phyloP scores from a whole-genome alignment of 192 early-diverging fungal species.

The Fimicolochytrium jonesii region DNA sequence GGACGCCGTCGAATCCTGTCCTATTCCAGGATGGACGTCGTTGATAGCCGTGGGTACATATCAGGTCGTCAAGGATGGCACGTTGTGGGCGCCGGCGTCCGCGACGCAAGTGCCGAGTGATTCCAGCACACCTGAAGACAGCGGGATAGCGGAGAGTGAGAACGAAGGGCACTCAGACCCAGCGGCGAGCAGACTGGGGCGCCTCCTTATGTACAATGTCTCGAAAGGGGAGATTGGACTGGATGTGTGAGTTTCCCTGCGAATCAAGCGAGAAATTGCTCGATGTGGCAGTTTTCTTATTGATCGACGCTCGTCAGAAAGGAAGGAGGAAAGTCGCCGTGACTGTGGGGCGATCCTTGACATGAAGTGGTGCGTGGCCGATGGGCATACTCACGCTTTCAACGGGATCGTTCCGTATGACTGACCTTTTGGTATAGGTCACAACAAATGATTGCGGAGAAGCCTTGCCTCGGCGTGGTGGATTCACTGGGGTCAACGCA shows the following conservation, averaged over 20 bases:
- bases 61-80: conserved; percentile 39
- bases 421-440: conserved; percentile 3
- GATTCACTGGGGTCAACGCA: conserved; percentile 26
- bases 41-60: conserved; percentile 50
- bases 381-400: neutral
- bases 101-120: neutral
- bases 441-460: neutral
- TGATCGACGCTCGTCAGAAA: too few species aligned
- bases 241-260: too few species aligned
- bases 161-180: too few species aligned
- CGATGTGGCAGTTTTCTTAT: too few species aligned
- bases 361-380: conserved; percentile 44
- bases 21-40: conserved; percentile 10
- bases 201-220: conserved; percentile 16
- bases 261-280: too few species aligned
- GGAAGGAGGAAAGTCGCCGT: conserved; percentile 56
- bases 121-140: too few species aligned
- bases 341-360: conserved; percentile 45
- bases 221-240: too few species aligned
- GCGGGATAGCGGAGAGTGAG: too few species aligned
- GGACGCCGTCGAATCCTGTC: conserved; percentile 53
- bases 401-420: neutral
- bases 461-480: conserved; percentile 18
- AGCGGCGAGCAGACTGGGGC: conserved; percentile 10
- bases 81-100: conserved; percentile 10